Evolutionary conservation across 2,329 filamentous ascomycete genomes (phyloP), one percentile per base, ranked within the genome.

Genomic region (Aspergillus sp.): DNA sequence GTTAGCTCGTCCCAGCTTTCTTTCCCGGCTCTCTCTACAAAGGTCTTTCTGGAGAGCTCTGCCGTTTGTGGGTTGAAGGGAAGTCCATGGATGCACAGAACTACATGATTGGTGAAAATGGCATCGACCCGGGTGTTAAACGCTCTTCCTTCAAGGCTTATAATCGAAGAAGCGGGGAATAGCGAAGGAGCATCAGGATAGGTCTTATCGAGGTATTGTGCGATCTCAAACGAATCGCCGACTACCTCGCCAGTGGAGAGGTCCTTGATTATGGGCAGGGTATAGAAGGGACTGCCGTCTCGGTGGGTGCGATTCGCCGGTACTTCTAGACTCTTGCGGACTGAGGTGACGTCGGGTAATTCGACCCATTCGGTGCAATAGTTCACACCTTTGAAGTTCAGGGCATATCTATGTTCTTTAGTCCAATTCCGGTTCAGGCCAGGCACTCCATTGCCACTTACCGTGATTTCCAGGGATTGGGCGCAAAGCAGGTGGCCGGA

Each of bases 391-490:
- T 54, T 49, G 43, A 49, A 51, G 7, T 52, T 51, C 26, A 54
- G 46, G 10, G 52, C 48, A 27, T 48, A 51, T 46, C 51, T 39
- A 19, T 26, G 5, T 5, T 10, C 2, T 3, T 35, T 7, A 28
- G 12, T 2, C 5, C 36, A 39, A 5, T 19, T 3, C n/a, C 27
- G 36, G 36, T 26, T 19, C 12, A 26, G 19, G n/a, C 19, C 43
- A 29, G 7, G 39, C 5, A 29, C 12, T 9, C 10, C n/a, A n/a
- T 5, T 41, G 12, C 10, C 12, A 30, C 34, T 3, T 36, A 48
- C 47, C 43, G 33, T 7, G 30, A 33, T 45, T 67, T 68, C 56
- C 60, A 65, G 1, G 63, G 64, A 46, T 66, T 68, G 8, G 60
- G 57, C 1, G 63, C 57, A 40, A 48, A 63, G 6, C 58, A 49